Evolutionary conservation across 352 stramenopile genomes (phyloP), one percentile per base, ranked within the genome.

Genomic region (Lagenidium giganteum): DNA sequence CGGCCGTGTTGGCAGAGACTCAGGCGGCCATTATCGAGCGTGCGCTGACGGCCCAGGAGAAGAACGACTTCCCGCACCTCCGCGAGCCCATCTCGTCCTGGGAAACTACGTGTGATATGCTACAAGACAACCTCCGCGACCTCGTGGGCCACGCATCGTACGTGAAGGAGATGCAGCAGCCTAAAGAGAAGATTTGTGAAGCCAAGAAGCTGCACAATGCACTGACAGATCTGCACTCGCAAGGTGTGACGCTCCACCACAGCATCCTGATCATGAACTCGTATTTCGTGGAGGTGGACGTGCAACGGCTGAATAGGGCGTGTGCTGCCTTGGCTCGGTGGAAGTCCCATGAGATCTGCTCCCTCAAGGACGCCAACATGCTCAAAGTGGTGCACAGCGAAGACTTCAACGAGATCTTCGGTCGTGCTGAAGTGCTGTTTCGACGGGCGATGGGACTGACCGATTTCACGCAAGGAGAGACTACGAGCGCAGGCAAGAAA

Each of bases 281-380:
- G 24, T 68, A 69, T 24, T 88, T 86, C 25, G 38, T 82, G 8
- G 63, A 78, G n/a, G 43, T 80, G 6, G 73, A 88, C 27, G 68
- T 76, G 3, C 23, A 41, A 8, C 60, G 69, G 4, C 47, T 88
- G 27, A 86, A 86, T 30, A 32, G 27, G 14, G 66, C 64, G 2
- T 67, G 41, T 18, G 23, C 41, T 11, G 48, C 25, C 4, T 73
- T 70, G 22, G 20, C 16, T 1, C 58, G 51, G 14, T 80, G 53
- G 67, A 70, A 67, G 25, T 21, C 40, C 0, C 45, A 72, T 17
- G 59, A 72, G 13, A 23, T 81, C 21, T 68, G 54, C 24, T 48
- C 54, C 1, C 40, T 81, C 3, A 51, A 51, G 4, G 72, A 83
- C 32, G 41, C 51, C 1, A 70, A 67, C 2, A 48, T 81, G 24